These are phyloP conservation scores for Aciculoconidium aculeatum DNA, from an alignment of 805 yeast species.

Conservation along the genomic window DNA sequence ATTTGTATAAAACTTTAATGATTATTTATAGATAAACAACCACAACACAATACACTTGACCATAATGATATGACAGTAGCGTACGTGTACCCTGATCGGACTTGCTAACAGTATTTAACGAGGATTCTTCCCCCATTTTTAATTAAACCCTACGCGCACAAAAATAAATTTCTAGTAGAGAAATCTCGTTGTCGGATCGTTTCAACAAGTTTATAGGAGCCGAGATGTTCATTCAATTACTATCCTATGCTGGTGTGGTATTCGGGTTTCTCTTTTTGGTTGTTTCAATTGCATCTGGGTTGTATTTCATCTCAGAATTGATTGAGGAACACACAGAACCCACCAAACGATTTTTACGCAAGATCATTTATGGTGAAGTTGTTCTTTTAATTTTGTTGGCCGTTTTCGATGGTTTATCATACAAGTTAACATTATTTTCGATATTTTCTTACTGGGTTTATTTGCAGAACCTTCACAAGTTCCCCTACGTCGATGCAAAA, in stretches of 20 bases:
- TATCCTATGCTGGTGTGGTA: conserved; percentile 33
- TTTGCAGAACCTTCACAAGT: conserved; percentile 66
- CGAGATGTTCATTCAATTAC: conserved; percentile 37
- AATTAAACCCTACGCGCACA: too few relatives aligned
- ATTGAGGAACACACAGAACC: conserved; percentile 92
- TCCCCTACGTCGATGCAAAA: conserved; percentile 76
- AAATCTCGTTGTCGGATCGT: too few relatives aligned
- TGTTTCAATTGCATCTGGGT: conserved; percentile 74
- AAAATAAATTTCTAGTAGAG: too few relatives aligned
- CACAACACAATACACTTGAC: too few relatives aligned
- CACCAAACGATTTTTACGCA: conserved; percentile 62
- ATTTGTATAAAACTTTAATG: too few relatives aligned
- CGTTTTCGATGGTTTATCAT: conserved; percentile 76
- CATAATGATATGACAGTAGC: too few relatives aligned
- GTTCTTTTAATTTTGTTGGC: conserved; percentile 49
- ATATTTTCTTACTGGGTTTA: conserved; percentile 68
- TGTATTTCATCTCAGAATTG: conserved; percentile 84
- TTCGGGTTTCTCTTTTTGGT: conserved; percentile 38
- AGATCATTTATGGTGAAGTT: conserved; percentile 60
- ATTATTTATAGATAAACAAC: too few relatives aligned
- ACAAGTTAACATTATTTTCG: conserved; percentile 59
- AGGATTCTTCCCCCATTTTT: too few relatives aligned
- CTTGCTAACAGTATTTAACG: too few relatives aligned
- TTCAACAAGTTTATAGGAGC: too few relatives aligned
- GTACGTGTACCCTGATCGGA: too few relatives aligned